phyloP scores from a whole-genome alignment of 116 monocot species.

The Papilionanthe hybrid region DNA sequence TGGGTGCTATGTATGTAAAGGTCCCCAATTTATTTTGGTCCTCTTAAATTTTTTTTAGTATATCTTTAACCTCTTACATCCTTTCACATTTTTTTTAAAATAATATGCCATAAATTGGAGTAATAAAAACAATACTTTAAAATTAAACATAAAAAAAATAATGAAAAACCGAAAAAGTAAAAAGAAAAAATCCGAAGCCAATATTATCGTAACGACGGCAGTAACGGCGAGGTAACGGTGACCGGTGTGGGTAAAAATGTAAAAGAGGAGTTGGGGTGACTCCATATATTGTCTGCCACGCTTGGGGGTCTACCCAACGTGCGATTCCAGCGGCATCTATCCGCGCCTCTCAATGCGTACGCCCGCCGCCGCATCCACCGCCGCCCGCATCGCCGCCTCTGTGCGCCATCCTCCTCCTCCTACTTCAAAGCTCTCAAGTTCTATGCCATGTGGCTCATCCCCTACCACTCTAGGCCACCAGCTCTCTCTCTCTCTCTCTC shows the following conservation, averaged over 20 bases:
- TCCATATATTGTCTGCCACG: background rate
- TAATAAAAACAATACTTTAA: background rate
- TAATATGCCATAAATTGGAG: background rate
- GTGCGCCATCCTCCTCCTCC: no score
- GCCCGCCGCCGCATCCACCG: no score
- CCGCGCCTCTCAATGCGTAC: background rate
- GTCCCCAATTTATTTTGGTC: no score
- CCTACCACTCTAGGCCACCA: no score
- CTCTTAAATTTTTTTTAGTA: no score
- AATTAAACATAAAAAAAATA: background rate
- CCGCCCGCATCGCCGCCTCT: no score
- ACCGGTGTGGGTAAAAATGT: background rate
- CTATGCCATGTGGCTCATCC: no score
- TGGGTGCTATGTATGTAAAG: no score
- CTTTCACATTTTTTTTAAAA: no score
- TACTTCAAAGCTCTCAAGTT: no score
- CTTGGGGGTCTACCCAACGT: constrained; percentile 3
- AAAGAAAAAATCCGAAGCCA: background rate
- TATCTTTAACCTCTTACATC: no score
- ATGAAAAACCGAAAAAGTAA: background rate
- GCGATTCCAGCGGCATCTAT: background rate
- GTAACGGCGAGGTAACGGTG: background rate
- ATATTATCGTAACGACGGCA: background rate
- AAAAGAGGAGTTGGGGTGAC: background rate
- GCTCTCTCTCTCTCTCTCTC: no score